Base-by-base conservation (phyloP, 2,329 filamentous ascomycete species). In the Pyrenophora tritici-repentis region DNA sequence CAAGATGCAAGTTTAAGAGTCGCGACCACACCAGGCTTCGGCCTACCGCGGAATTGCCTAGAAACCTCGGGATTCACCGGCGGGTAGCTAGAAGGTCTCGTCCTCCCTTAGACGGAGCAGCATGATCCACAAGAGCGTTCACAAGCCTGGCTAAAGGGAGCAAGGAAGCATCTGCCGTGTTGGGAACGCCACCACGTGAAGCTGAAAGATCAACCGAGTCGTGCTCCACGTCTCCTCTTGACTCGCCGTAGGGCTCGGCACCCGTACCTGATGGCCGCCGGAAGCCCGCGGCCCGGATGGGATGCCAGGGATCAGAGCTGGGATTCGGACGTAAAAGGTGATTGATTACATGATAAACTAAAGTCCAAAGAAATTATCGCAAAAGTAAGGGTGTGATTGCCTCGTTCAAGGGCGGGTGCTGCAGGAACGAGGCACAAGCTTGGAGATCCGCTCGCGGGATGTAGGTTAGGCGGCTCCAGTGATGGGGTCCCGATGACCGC, bases 101-200 rank as follows among this genome's bases (percentile, higher is more conserved):
- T 35, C 42, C 26, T 34, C 9, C 34, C 33, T 10, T 22, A 40
- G 22, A n/a, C 39, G 34, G 37, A 38, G 24, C 43, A 16, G 51
- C 26, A 39, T n/a, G 31, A 26, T 36, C 12, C 26, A 36, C 52
- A 18, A 40, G 24, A 13, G 39, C 42, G 34, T 29, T 22, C 38
- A 41, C 10, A 51, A 6, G 34, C 22, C 22, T 33, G 12, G 22
- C 26, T 29, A 14, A 18, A 34, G 49, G 13, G 20, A 35, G 33
- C 49, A 32, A 34, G 38, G 49, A 24, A 47, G 38, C 44, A 38
- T 48, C 43, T 46, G 50, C 45, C 31, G 32, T 53, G 50, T 54
- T 56, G 50, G 18, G 50, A 53, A 18, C 50, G 53, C 46, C 46
- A 29, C 26, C 26, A 50, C 42, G 33, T 44, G 39, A 34, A 42